A percentile compares a stretch with the other conserved stretches of the same genome.
These are phyloP conservation scores for Epichloe typhina DNA, from an alignment of 2,329 filamentous ascomycete genomes.

Conservation along the genomic window DNA sequence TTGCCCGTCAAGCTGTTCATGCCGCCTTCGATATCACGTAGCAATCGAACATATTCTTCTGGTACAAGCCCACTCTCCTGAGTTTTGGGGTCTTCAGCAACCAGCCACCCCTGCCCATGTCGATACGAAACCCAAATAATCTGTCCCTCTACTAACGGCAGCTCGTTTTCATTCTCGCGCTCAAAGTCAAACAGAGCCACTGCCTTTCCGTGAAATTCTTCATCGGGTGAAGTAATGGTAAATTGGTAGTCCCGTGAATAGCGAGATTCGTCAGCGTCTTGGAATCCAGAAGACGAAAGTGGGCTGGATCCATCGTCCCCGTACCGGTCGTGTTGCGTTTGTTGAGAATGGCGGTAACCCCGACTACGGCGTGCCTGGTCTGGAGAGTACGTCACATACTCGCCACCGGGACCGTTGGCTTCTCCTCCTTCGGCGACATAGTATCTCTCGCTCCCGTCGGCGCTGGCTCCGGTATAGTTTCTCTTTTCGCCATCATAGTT, in stretches of 20 bases:
- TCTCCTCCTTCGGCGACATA: constrained; percentile 59
- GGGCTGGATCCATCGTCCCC: constrained; percentile 38
- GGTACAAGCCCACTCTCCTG: constrained; percentile 90
- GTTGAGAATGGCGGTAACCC: constrained; percentile 29
- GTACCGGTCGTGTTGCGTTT: constrained; percentile 37
- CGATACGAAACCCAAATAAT: constrained; percentile 94
- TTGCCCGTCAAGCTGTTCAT: constrained; percentile 59
- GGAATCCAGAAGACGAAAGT: constrained; percentile 44
- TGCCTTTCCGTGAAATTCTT: constrained; percentile 94
- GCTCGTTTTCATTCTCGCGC: constrained; percentile 90
- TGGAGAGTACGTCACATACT: constrained; percentile 66
- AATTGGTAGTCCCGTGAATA: constrained; percentile 91
- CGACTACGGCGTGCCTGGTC: constrained; percentile 47
- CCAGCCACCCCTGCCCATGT: constrained; percentile 93
- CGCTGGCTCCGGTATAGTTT: constrained; percentile 53
- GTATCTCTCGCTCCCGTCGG: constrained; percentile 61
- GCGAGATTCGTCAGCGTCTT: constrained; percentile 56
- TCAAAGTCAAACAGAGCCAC: constrained; percentile 93
- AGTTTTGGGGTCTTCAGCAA: constrained; percentile 89
- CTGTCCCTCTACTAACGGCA: constrained; percentile 85
- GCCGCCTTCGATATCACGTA: constrained; percentile 87
- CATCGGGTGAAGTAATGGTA: constrained; percentile 86
- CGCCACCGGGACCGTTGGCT: constrained; percentile 63
- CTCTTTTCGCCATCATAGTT: constrained; percentile 48
- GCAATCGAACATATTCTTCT: constrained; percentile 85